Evolutionary conservation across 352 stramenopile species (phyloP).

Genomic region (Phytophthora megakarya): DNA sequence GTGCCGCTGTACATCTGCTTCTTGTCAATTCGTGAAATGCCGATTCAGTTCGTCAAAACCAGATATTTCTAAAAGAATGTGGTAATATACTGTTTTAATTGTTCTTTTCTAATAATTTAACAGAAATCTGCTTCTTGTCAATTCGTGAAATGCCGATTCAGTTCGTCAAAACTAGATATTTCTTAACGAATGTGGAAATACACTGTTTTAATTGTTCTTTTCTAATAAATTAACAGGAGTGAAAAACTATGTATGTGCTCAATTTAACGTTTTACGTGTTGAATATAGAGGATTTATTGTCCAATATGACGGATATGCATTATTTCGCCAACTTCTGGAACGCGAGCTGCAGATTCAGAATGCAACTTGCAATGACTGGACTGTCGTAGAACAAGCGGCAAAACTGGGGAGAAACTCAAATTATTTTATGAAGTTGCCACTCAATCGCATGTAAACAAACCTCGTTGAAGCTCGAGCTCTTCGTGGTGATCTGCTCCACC

Average conservation of each 20-base stretch:
- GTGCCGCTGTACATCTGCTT: slow-evolving; percentile 26
- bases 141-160: slow-evolving; percentile 16
- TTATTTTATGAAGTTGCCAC: background rate
- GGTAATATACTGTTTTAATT: no score
- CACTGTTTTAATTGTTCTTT: no score
- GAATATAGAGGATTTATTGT: background rate
- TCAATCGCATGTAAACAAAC: slow-evolving; percentile 20
- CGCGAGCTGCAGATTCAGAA: slow-evolving; percentile 50
- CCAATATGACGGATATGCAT: slow-evolving; percentile 2
- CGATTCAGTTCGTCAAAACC: background rate
- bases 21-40: slow-evolving; percentile 19
- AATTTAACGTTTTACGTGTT: no score
- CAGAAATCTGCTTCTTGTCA: slow-evolving; percentile 24
- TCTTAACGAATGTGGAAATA: background rate
- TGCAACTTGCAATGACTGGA: slow-evolving; percentile 32
- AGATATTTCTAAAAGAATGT: background rate
- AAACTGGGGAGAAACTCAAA: slow-evolving; percentile 39
- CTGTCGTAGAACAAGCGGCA: slow-evolving; percentile 59
- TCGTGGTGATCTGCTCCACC: slow-evolving; percentile 56
- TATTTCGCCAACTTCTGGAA: slow-evolving; percentile 40
- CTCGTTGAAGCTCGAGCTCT: slow-evolving; percentile 64
- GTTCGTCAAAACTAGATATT: background rate
- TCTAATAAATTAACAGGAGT: no score
- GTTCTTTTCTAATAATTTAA: no score
- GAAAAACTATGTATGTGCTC: background rate